Base-by-base conservation (phyloP, 495 filamentous ascomycete genomes). In the Neurospora sp. region DNA sequence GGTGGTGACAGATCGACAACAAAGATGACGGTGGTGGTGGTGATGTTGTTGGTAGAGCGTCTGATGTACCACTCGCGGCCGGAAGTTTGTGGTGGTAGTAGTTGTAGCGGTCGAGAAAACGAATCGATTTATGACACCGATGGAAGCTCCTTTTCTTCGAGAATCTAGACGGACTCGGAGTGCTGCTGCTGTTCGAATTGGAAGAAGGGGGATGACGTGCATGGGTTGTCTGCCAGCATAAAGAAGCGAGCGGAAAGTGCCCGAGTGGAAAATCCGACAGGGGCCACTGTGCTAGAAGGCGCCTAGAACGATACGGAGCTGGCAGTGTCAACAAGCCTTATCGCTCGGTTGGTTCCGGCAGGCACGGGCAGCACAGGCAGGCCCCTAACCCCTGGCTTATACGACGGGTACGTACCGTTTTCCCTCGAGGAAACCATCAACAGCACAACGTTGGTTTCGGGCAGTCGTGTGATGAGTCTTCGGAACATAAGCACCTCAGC, bases 131-230 rank as follows among this genome's bases (percentile, higher is more conserved):
- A 0, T 15, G 11, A 59, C 48, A 28, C 11, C 0, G 28, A 19
- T 3, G 54, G 28, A 10, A 62, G 15, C 54, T 66, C 54, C 24
- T 31, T 66, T 34, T 66, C 15, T 34, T 66, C 3, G n/a, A 66
- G 34, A 66, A 66, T 36, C 15, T 36, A 19, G 54, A 66, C 54
- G 28, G 15, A 34, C 54, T 66, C 54, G 54, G 48, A 59, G 4
- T 62, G 48, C 5, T 62, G 42, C 9, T 48, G 54, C 3, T 34
- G 54, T 66, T 66, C 28, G 54, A 34, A 31, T 19, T 59, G 70
- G 24, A 59, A 34, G 40, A 71, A 31, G 37, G 38, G 38, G 70
- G 70, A 71, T 71, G 70, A 71, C 70, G 70, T 71, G 37, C 39
- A 71, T 45, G 39, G 70, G 36, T 45, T 66, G 54, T 62, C 28